A percentile compares a stretch with the other conserved stretches of the same genome.
phyloP scores from a whole-genome alignment of 352 stramenopile genomes.

The Phytophthora lateralis region DNA sequence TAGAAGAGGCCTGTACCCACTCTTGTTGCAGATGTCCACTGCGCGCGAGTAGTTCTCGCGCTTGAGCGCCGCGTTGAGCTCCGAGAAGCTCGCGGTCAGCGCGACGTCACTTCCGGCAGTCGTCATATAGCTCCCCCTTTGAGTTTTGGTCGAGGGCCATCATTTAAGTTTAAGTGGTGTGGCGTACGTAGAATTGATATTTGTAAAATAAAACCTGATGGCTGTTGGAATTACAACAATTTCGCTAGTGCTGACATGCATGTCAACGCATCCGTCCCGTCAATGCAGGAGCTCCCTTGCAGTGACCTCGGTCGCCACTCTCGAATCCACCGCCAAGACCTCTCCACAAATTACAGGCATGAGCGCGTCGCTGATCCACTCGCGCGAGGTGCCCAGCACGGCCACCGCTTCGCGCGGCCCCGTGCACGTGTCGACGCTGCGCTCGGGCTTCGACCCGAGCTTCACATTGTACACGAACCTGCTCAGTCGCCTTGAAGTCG shows the following conservation, averaged over 20 bases:
- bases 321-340: not conserved
- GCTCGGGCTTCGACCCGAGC: constrained; percentile 42
- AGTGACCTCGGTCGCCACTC: not conserved
- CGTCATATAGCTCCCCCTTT: constrained; percentile 18
- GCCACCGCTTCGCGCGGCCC: constrained; percentile 37
- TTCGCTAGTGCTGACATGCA: not conserved
- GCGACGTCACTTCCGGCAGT: constrained; percentile 17
- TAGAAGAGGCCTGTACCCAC: constrained; percentile 30
- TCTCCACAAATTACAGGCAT: constrained; percentile 1
- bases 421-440: constrained; percentile 37
- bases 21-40: constrained; percentile 89
- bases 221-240: not conserved
- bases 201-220: no score
- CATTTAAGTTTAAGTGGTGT: not conserved
- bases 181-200: not conserved
- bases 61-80: constrained; percentile 79
- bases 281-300: constrained; percentile 10
- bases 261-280: constrained; percentile 1
- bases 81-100: constrained; percentile 61
- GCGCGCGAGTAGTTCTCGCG: constrained; percentile 81
- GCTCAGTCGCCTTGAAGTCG: constrained; percentile 43
- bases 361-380: constrained; percentile 20
- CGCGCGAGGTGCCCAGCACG: constrained; percentile 26
- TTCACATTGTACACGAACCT: constrained; percentile 70
- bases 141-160: not conserved